These are phyloP conservation scores for Blastocystis sp. DNA, from an alignment of 352 stramenopile genomes.

Conservation along the genomic window DNA sequence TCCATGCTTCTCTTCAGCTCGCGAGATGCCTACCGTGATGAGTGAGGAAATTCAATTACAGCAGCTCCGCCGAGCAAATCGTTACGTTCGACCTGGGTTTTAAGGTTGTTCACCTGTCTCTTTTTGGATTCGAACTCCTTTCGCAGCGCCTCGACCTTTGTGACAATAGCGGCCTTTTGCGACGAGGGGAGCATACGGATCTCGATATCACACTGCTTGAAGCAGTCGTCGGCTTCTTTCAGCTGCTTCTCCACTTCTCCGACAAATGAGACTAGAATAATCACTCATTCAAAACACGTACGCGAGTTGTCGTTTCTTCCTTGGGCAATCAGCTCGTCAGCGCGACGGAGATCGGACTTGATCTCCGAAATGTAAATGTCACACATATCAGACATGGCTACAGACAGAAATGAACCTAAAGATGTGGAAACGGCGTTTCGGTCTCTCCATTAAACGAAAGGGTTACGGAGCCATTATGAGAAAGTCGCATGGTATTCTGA, in stretches of 20 bases:
- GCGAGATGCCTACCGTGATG: constrained; percentile 17
- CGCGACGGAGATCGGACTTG: constrained; percentile 26
- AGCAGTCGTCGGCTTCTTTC: constrained; percentile 47
- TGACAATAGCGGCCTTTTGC: background rate
- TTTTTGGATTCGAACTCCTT: constrained; percentile 50
- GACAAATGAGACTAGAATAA: constrained; percentile 50
- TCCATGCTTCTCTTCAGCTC: constrained; percentile 55
- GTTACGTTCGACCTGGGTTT: constrained; percentile 39
- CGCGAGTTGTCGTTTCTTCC: constrained; percentile 37
- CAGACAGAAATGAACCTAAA: background rate
- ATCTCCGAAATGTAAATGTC: constrained; percentile 56
- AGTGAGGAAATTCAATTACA: background rate
- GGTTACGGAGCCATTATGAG: background rate
- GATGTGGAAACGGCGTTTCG: constrained; percentile 21
- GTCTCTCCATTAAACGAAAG: background rate
- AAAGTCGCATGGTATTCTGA: background rate
- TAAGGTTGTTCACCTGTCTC: constrained; percentile 38
- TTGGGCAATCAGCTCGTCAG: constrained; percentile 42
- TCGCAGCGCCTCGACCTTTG: constrained; percentile 33
- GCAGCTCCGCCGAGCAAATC: constrained; percentile 29
- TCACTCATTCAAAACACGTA: background rate
- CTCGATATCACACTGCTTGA: constrained; percentile 54
- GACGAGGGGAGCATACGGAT: constrained; percentile 48
- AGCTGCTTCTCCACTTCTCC: constrained; percentile 40
- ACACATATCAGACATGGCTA: constrained; percentile 52